These are phyloP conservation scores for Sphaerulina populicola DNA, from an alignment of 2,329 filamentous ascomycete genomes.

Conservation along the genomic window DNA sequence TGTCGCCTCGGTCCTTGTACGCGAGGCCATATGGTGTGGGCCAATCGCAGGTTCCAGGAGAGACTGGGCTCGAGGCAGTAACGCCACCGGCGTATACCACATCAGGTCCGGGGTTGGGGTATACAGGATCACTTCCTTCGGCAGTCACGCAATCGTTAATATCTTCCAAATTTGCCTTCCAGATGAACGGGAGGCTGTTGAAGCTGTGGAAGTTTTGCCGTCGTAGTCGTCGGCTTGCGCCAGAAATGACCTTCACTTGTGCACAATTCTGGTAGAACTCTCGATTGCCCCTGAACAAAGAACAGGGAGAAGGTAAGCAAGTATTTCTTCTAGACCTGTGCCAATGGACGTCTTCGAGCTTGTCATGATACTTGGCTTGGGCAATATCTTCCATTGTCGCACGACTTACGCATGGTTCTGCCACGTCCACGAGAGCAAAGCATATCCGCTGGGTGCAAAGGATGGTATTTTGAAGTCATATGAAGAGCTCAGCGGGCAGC, in stretches of 20 bases:
- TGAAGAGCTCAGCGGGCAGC: constrained; percentile 44
- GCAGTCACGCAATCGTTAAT: constrained; percentile 36
- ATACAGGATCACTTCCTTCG: constrained; percentile 35
- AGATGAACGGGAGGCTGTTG: constrained; percentile 36
- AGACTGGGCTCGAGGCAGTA: constrained; percentile 23
- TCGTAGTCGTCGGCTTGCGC: constrained; percentile 15
- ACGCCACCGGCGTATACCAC: constrained; percentile 35
- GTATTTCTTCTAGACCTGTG: too few relatives aligned
- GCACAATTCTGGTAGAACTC: constrained; percentile 60
- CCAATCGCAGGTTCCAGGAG: constrained; percentile 29
- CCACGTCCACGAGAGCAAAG: constrained; percentile 62
- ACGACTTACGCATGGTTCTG: constrained; percentile 24
- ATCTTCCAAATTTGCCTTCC: constrained; percentile 37
- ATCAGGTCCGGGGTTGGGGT: constrained; percentile 36
- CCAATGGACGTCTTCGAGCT: too few relatives aligned
- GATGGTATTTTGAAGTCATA: constrained; percentile 60
- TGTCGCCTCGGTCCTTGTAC: constrained; percentile 20
- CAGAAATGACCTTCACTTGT: constrained; percentile 42
- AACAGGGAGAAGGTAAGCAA: too few relatives aligned
- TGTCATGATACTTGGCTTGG: too few relatives aligned
- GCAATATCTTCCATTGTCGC: too few relatives aligned
- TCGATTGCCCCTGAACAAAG: constrained; percentile 50
- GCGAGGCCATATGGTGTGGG: constrained; percentile 26
- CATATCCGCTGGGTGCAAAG: constrained; percentile 53
- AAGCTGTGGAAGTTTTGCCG: constrained; percentile 23